Conservation (phyloP, 2,329 filamentous ascomycete genomes). For the Xylariaceae sp. region DNA sequence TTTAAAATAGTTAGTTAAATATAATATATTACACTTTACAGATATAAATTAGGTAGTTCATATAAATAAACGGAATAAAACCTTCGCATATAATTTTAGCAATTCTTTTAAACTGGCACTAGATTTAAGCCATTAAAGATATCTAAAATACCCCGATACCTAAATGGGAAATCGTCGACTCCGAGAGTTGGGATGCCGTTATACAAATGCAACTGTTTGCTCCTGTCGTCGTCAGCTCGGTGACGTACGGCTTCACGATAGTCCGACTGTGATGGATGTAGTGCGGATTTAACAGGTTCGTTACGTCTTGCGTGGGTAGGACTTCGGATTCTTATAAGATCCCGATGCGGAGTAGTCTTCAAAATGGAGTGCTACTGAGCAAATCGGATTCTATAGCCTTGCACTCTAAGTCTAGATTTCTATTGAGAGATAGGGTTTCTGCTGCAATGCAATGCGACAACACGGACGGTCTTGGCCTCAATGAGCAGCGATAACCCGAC, state of each 20-base stretch:
- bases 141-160: too few species aligned
- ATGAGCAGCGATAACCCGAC: neutral
- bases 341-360: neutral
- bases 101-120: too few species aligned
- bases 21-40: too few species aligned
- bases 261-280: neutral
- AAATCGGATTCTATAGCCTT: neutral
- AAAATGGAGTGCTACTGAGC: neutral
- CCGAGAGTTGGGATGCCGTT: too few species aligned
- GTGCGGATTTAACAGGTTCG: neutral
- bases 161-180: too few species aligned
- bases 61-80: too few species aligned
- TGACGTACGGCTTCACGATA: neutral
- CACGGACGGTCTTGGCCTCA: neutral
- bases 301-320: neutral
- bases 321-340: neutral
- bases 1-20: too few species aligned
- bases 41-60: too few species aligned
- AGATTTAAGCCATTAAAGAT: too few species aligned
- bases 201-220: neutral
- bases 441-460: neutral
- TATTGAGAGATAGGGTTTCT: neutral
- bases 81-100: too few species aligned
- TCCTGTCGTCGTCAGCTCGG: neutral
- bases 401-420: neutral